Evolutionary conservation across 495 filamentous ascomycete species (phyloP), one percentile per base, ranked within the genome.

Genomic region (Talaromyces trachyspermus): DNA sequence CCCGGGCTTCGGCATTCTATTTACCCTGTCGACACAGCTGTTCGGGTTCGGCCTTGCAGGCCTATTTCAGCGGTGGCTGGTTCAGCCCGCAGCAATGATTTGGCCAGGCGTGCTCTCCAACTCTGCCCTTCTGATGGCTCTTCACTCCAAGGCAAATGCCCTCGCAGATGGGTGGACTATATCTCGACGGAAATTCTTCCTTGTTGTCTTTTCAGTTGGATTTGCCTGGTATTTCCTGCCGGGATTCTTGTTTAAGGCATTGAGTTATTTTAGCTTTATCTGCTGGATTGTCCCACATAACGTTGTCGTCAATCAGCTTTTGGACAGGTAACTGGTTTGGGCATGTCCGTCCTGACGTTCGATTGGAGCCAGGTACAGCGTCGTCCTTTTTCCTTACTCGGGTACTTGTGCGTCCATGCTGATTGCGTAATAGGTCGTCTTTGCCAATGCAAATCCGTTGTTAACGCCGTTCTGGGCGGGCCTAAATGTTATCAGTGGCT

Each of bases 401-500:
- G n/a, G n/a, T n/a, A n/a, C n/a, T n/a, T n/a, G n/a, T n/a, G n/a
- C n/a, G n/a, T n/a, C n/a, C n/a, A n/a, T n/a, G n/a, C n/a, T n/a
- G n/a, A n/a, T n/a, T n/a, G n/a, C 9, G 19, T 37, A 37, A 15
- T 37, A 37, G 33, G 82, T 95, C 33, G 88, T 90, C 7, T 95
- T 89, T 46, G 66, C 67, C 54, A 94, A 91, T 50, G 86, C 86
- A 10, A 92, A 86, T 23, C 89, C 89, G 0, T 72, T 95, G 0
- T 66, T 95, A 18, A 88, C 86, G 0, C 89, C 89, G 0, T 95
- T 90, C 57, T 95, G 89, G 89, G 89, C 90, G 5, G 87, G 88
- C 1, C 71, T 88, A 53, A 95, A 95, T 60, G 88, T 95, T 18
- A 81, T 95, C 42, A 83, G 82, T 19, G 89, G 89, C 1, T 75